Percentiles rank a stretch among this genome's conserved stretches.
Evolutionary conservation across 371 early-diverging fungal genomes (phyloP).

Genomic region (Circinella umbellata): DNA sequence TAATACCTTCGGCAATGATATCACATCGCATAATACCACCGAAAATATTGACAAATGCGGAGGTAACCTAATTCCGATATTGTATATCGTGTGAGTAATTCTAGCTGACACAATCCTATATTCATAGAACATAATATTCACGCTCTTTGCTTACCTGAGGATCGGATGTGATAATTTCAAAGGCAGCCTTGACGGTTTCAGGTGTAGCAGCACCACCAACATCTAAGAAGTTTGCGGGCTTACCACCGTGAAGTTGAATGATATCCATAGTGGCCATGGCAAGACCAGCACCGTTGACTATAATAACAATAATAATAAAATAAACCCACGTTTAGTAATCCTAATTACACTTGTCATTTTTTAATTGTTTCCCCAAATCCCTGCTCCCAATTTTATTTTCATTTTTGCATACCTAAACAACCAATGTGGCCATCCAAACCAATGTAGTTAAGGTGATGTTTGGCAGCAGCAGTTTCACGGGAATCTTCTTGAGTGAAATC

Average conservation of each 20-base stretch:
- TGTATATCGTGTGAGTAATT: constrained; percentile 47
- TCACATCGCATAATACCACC: constrained; percentile 99
- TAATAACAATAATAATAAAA: background rate
- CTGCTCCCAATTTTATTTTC: background rate
- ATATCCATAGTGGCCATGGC: constrained; percentile 99
- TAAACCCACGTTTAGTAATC: background rate
- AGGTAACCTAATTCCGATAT: constrained; percentile 55
- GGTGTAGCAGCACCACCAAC: constrained; percentile 98
- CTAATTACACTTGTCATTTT: constrained; percentile 4
- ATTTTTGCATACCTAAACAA: constrained; percentile 55
- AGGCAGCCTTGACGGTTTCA: constrained; percentile 96
- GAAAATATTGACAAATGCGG: constrained; percentile 99
- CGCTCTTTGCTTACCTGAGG: constrained; percentile 60
- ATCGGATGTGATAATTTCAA: constrained; percentile 97
- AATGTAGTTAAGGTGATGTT: constrained; percentile 98
- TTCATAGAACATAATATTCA: background rate
- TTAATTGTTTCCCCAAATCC: background rate
- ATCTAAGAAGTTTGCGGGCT: constrained; percentile 99
- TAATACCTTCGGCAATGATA: constrained; percentile 97
- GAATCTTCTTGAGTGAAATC: constrained; percentile 96
- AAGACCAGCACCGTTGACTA: constrained; percentile 98
- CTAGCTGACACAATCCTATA: constrained; percentile 62
- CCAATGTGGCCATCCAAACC: constrained; percentile 93
- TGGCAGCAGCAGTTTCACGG: constrained; percentile 96
- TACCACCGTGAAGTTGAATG: constrained; percentile 97